A percentile compares a stretch with the other conserved stretches of the same genome.
Conservation (phyloP, 371 early-diverging fungal genomes). For the Mucor indicus region DNA sequence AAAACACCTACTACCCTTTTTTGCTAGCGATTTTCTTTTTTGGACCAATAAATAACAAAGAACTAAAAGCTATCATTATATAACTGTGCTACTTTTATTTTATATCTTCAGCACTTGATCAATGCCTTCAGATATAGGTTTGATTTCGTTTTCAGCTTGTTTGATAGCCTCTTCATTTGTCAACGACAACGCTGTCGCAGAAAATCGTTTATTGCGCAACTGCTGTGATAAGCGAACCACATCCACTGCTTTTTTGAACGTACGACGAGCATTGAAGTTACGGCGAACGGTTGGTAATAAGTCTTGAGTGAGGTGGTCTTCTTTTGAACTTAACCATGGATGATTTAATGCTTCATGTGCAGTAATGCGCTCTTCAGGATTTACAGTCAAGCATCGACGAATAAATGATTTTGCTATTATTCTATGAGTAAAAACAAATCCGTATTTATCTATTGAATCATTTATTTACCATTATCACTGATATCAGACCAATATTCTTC, state of each 20-base stretch:
- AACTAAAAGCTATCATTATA: too few species aligned
- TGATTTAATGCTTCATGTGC: conserved; percentile 73
- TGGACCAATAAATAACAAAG: too few species aligned
- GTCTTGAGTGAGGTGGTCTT: conserved; percentile 36
- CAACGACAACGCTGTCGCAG: neutral
- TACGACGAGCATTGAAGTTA: conserved; percentile 81
- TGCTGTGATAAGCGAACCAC: conserved; percentile 51
- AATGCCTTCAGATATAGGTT: conserved; percentile 43
- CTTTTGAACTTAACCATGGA: conserved; percentile 60
- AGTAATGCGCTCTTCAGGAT: conserved; percentile 73
- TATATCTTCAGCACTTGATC: conserved; percentile 42
- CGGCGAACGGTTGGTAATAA: conserved; percentile 74
- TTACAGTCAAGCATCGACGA: conserved; percentile 66
- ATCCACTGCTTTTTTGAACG: conserved; percentile 70
- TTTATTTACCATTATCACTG: conserved; percentile 28
- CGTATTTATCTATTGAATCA: neutral
- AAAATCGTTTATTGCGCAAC: conserved; percentile 24
- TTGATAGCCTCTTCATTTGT: conserved; percentile 12
- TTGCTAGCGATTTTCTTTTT: too few species aligned
- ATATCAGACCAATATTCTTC: conserved; percentile 77
- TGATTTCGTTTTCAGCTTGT: conserved; percentile 18
- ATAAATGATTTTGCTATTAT: conserved; percentile 81
- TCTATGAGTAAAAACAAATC: neutral
- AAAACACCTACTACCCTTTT: too few species aligned
- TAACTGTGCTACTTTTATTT: neutral